phyloP scores from a whole-genome alignment of 148 eudicot species.

The Euryodendron excelsum region DNA sequence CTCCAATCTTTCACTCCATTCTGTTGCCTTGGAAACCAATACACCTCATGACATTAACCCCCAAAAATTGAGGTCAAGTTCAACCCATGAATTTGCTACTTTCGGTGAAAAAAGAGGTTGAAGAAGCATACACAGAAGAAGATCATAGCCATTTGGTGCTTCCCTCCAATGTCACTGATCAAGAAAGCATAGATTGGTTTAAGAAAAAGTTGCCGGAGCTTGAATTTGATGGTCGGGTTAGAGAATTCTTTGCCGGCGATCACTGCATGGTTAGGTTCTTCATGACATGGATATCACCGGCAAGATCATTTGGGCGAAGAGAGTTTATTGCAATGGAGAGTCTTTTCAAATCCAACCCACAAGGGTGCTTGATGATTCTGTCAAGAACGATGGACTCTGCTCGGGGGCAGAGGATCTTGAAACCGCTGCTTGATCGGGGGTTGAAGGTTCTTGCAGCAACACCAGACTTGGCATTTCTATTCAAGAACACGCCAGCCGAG shows the following conservation, averaged over 20 bases:
- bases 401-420: slow-evolving; percentile 26
- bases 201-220: too few species aligned
- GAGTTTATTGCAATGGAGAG: slow-evolving; percentile 50
- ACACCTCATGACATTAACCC: not conserved
- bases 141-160: slow-evolving; percentile 12
- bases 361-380: too few species aligned
- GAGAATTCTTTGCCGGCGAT: slow-evolving; percentile 25
- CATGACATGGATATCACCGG: slow-evolving; percentile 67
- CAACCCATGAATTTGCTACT: not conserved
- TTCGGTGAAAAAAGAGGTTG: not conserved
- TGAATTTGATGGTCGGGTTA: slow-evolving; percentile 23
- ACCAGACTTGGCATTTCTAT: slow-evolving; percentile 42
- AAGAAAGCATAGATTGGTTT: slow-evolving; percentile 37
- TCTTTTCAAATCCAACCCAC: slow-evolving; percentile 50
- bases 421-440: too few species aligned
- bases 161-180: slow-evolving; percentile 14
- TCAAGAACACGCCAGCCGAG: slow-evolving; percentile 55
- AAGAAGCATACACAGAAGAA: not conserved
- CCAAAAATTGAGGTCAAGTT: not conserved
- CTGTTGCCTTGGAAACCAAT: not conserved
- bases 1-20: slow-evolving; percentile 23
- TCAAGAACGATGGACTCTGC: slow-evolving; percentile 66
- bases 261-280: slow-evolving; percentile 44
- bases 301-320: slow-evolving; percentile 36
- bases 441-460: slow-evolving; percentile 28